phyloP scores from a whole-genome alignment of 1,139 yeast genomes.

The Geotrichum europaeum region DNA sequence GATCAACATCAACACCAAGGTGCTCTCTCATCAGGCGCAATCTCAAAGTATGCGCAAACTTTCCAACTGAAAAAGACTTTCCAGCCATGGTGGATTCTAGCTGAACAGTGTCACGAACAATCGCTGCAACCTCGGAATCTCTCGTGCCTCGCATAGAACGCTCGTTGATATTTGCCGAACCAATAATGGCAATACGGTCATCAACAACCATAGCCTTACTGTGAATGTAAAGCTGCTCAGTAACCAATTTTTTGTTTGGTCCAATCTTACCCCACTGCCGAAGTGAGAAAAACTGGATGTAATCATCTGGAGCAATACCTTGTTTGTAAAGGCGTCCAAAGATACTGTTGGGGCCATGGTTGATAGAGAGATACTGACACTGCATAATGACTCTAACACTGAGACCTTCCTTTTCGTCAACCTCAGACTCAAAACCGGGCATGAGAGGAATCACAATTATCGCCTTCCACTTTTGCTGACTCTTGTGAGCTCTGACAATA shows the following conservation, averaged over 20 bases:
- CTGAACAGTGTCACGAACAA: slow-evolving; percentile 76
- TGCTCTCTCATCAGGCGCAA: slow-evolving; percentile 95
- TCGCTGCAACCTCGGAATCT: slow-evolving; percentile 90
- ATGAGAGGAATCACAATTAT: slow-evolving; percentile 85
- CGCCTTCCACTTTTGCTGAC: slow-evolving; percentile 81
- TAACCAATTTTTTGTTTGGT: slow-evolving; percentile 61
- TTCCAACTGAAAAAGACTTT: slow-evolving; percentile 69
- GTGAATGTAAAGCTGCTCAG: slow-evolving; percentile 90
- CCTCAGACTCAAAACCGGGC: slow-evolving; percentile 97
- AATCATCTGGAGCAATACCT: slow-evolving; percentile 80
- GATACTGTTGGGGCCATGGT: slow-evolving; percentile 85
- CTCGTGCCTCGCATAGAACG: slow-evolving; percentile 50
- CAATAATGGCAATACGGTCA: slow-evolving; percentile 19
- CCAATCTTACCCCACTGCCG: slow-evolving; percentile 96
- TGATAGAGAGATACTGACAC: slow-evolving; percentile 89
- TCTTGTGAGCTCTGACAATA: slow-evolving; percentile 77
- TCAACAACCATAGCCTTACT: slow-evolving; percentile 48
- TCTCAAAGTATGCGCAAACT: slow-evolving; percentile 84
- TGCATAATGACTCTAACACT: slow-evolving; percentile 94
- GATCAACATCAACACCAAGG: slow-evolving; percentile 86
- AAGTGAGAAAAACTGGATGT: slow-evolving; percentile 84
- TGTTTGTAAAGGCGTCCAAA: slow-evolving; percentile 71
- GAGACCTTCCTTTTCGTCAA: slow-evolving; percentile 90
- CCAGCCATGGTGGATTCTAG: slow-evolving; percentile 78
- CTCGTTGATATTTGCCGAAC: slow-evolving; percentile 23